Evolutionary conservation across 495 filamentous ascomycete species (phyloP).

Genomic region (Podospora pseudocomata): DNA sequence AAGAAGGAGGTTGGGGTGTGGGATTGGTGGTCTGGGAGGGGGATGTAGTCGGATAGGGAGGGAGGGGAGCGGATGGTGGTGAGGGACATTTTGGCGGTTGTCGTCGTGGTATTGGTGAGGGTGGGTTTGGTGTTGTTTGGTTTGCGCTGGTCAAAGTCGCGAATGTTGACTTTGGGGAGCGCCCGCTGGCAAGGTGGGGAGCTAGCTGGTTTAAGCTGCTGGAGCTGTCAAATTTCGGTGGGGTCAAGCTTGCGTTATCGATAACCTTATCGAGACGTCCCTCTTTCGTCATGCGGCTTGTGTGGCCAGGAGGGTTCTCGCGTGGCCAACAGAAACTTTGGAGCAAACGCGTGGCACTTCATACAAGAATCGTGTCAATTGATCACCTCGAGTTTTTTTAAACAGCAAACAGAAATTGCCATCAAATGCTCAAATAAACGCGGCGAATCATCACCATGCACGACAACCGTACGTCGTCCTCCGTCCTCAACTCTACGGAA

Average conservation of each 20-base stretch:
- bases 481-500: not conserved
- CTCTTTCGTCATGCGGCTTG: not conserved
- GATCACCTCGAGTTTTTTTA: not conserved
- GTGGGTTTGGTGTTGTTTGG: not conserved
- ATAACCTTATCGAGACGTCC: not conserved
- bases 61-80: constrained; percentile 42
- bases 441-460: constrained; percentile 35
- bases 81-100: constrained; percentile 32
- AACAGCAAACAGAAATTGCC: not conserved
- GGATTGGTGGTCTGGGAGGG: constrained; percentile 74
- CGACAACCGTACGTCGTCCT: constrained; percentile 43
- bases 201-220: not conserved
- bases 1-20: constrained; percentile 89
- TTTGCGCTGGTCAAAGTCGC: not conserved
- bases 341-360: not conserved
- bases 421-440: not conserved
- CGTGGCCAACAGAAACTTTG: too few relatives aligned
- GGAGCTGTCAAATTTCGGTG: constrained; percentile 9
- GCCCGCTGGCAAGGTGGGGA: constrained; percentile 9
- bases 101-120: not conserved
- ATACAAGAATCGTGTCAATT: not conserved
- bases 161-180: not conserved
- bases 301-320: not conserved
- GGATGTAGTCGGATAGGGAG: constrained; percentile 56
- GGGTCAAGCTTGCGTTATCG: constrained; percentile 12